Base-by-base conservation (phyloP, 2,329 filamentous ascomycete genomes). In the Aspergillus hortae region DNA sequence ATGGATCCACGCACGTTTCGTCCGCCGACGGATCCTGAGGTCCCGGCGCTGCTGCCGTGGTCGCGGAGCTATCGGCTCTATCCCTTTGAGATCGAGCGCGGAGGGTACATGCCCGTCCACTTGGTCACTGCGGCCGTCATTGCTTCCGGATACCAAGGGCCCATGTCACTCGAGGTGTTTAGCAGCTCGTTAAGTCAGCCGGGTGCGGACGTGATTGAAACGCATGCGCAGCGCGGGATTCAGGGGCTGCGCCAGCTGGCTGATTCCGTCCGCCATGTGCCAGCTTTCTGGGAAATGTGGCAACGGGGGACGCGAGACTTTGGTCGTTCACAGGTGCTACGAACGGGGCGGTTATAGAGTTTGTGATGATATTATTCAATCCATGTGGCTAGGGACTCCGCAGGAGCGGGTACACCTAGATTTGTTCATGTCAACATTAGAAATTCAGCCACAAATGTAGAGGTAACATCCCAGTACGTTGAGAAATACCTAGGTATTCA, bases 151-250 rank as follows among this genome's bases (percentile, higher is more conserved):
- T 69, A 69, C 17, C 25, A 49, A 41, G 66, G 67, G 1, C 65
- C 66, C 1, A 53, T 69, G 7, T 69, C 65, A 1, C 49, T 68
- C n/a, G 67, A 69, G 49, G 66, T 69, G 0, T 69, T 69, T 38
- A 69, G 66, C 50, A 27, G 53, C 6, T 69, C 66, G 6, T 44
- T 69, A 25, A 61, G 59, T 35, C 23, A 54, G 15, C 52, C 60
- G 1, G 64, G 60, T 1, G 43, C 42, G 1, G 38, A 52, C 4
- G 53, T 68, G 4, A 60, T 65, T 1, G 40, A 2, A 7, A 43
- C 38, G 5, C 66, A 68, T 64, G 63, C 67, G 4, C 48, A 25
- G 4, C 53, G 67, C 6, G 67, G 67, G 4, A 58, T 67, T 0
- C 23, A 19, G 2, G 56, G 60, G 1, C 46, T 69, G 5, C 44